These are phyloP conservation scores for Pholiota microspora DNA, from an alignment of 768 basidiomycete genomes.

Conservation along the genomic window DNA sequence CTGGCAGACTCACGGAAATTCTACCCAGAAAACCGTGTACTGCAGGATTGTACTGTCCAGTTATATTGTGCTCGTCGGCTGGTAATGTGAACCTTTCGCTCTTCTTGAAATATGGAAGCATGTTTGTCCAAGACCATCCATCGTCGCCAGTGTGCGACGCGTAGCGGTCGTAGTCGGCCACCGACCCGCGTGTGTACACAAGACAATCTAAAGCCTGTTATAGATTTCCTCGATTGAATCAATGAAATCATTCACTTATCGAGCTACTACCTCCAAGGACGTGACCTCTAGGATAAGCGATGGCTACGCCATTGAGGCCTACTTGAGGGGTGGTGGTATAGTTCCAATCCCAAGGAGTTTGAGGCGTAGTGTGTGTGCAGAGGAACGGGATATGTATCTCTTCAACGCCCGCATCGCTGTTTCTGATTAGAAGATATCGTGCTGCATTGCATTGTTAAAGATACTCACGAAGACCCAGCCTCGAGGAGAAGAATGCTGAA, in stretches of 20 bases:
- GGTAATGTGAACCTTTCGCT: slow-evolving; percentile 19
- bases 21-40: slow-evolving; percentile 29
- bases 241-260: slow-evolving; percentile 17
- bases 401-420: slow-evolving; percentile 1
- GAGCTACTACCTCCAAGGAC: slow-evolving; percentile 27
- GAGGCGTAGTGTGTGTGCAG: slow-evolving; percentile 1
- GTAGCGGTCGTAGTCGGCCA: slow-evolving; percentile 53
- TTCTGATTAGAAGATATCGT: too few relatives aligned
- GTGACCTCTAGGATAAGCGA: slow-evolving; percentile 20
- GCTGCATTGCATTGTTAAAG: too few relatives aligned
- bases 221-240: too few relatives aligned
- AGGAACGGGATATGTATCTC: slow-evolving; percentile 11
- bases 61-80: slow-evolving; percentile 27
- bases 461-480: slow-evolving; percentile 48
- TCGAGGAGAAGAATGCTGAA: slow-evolving; percentile 51
- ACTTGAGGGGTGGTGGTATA: slow-evolving; percentile 22
- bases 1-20: slow-evolving; percentile 26
- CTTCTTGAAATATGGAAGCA: slow-evolving; percentile 28
- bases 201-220: too few relatives aligned
- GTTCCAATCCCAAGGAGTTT: slow-evolving; percentile 27
- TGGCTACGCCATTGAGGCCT: slow-evolving; percentile 18
- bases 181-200: slow-evolving; percentile 30
- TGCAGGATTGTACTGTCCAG: slow-evolving; percentile 28
- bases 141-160: slow-evolving; percentile 44
- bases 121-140: slow-evolving; percentile 41